phyloP scores from a whole-genome alignment of 2,329 filamentous ascomycete genomes.

The Shiraia bambusicola region DNA sequence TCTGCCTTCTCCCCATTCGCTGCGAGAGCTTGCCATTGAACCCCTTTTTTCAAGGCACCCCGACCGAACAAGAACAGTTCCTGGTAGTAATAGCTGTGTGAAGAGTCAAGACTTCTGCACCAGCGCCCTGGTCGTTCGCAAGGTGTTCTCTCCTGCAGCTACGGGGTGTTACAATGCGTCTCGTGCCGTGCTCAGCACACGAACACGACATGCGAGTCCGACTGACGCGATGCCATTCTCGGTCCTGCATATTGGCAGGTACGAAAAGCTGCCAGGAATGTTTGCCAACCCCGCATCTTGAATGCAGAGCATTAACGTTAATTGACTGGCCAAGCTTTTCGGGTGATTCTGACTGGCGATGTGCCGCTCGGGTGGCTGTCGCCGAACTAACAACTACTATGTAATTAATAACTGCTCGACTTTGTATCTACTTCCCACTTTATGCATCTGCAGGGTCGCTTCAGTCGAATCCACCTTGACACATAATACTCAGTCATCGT shows the following conservation, averaged over 20 bases:
- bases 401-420: too few species aligned
- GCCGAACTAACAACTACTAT: conserved; percentile 10
- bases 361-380: conserved; percentile 23
- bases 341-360: conserved; percentile 27
- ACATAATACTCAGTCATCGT: too few species aligned
- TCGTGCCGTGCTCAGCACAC: conserved; percentile 20
- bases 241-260: conserved; percentile 16
- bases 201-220: conserved; percentile 28
- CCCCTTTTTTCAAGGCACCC: too few species aligned
- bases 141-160: conserved; percentile 9
- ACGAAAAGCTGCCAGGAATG: conserved; percentile 23
- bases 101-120: conserved; percentile 2
- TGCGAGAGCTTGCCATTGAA: conserved; percentile 28
- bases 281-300: conserved; percentile 40
- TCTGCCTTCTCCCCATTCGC: too few species aligned
- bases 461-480: too few species aligned
- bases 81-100: too few species aligned
- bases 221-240: conserved; percentile 14
- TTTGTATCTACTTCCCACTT: too few species aligned
- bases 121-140: conserved; percentile 8
- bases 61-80: too few species aligned
- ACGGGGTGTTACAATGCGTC: conserved; percentile 18
- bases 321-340: conserved; percentile 30
- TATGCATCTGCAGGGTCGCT: too few species aligned
- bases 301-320: conserved; percentile 30